Base-by-base conservation (phyloP, 768 basidiomycete genomes). In the Mycena albidolilacea region DNA sequence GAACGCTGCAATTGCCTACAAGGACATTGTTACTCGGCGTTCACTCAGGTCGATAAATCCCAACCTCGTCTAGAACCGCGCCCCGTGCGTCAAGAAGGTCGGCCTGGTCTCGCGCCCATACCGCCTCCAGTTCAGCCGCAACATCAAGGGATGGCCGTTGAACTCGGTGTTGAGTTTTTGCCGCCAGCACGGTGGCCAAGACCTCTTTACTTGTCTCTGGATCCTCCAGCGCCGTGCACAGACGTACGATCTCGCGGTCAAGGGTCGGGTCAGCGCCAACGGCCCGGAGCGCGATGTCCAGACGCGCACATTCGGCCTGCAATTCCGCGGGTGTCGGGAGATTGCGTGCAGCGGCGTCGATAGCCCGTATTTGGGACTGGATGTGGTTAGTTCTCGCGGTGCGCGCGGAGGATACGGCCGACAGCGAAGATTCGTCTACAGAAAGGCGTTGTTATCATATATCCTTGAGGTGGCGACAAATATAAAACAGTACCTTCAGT, bases 61-160 rank as follows among this genome's bases (percentile, higher is more conserved):
- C 58, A 70, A 84, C 84, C 61, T 71, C 57, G 44, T 83, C 80
- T 7, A 83, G 64, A 5, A 80, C 67, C 3, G 65, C 62, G 44
- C 67, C 73, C 21, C 79, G 77, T 6, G 74, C 66, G 46, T 78
- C 71, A 7, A 85, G 75, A 23, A 80, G 61, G 3, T 65, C 58
- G 1, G 71, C 67, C 57, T 84, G 83, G 66, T 86, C 85, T 7
- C 75, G 61, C 2, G 66, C 58, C 80, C 83, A 84, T 15, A 82
- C 83, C 2, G 66, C 69, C 63, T 82, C 79, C 14, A 85, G 60
- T 23, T 82, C 79, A 0, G 41, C 19, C 35, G 58, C 67, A 39
- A 82, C 75, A 67, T 83, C 77, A 54, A 77, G 35, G 14, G 48
- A 10, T 44, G 48, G 48, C 38, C 41, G 57, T 9, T 7, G 62